A percentile compares a stretch with the other conserved stretches of the same genome.
Evolutionary conservation across 1,284 basidiomycete species (phyloP).

Genomic region (Sparassis latifolia): DNA sequence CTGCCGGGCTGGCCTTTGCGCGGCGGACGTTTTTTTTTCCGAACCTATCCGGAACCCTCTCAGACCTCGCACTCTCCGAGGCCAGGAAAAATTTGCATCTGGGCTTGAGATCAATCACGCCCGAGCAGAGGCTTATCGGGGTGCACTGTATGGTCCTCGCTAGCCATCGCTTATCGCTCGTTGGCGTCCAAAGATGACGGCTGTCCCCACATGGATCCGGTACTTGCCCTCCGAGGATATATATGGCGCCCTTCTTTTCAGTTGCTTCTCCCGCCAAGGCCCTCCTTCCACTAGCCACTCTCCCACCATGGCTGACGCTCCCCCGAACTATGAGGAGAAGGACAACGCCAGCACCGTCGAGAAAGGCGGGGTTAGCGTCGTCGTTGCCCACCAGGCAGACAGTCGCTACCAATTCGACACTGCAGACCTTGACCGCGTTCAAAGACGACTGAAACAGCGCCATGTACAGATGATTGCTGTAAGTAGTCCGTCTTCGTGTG

Average conservation of each 20-base stretch:
- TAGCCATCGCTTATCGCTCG: neutral
- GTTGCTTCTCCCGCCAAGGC: too few species aligned
- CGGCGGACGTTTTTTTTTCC: too few species aligned
- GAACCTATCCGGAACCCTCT: too few species aligned
- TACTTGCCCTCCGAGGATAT: neutral
- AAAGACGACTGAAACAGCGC: constrained; percentile 59
- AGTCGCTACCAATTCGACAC: constrained; percentile 36
- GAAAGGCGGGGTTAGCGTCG: constrained; percentile 25
- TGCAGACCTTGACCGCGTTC: constrained; percentile 55
- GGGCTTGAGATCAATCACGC: neutral
- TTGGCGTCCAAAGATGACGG: neutral
- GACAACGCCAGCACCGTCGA: constrained; percentile 20
- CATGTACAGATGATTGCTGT: constrained; percentile 63
- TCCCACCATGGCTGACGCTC: neutral
- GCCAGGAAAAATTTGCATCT: neutral
- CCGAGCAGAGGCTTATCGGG: too few species aligned
- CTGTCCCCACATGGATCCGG: neutral
- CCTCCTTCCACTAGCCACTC: neutral
- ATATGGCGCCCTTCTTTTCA: neutral
- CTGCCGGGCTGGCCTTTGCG: too few species aligned
- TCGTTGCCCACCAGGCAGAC: constrained; percentile 21
- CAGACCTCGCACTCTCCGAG: too few species aligned
- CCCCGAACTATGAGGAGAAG: constrained; percentile 10
- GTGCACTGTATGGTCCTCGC: neutral
- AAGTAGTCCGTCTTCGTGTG: constrained; percentile 18